Evolutionary conservation across 2,329 filamentous ascomycete species (phyloP), one percentile per base, ranked within the genome.

Genomic region (Colletotrichum kahawae): DNA sequence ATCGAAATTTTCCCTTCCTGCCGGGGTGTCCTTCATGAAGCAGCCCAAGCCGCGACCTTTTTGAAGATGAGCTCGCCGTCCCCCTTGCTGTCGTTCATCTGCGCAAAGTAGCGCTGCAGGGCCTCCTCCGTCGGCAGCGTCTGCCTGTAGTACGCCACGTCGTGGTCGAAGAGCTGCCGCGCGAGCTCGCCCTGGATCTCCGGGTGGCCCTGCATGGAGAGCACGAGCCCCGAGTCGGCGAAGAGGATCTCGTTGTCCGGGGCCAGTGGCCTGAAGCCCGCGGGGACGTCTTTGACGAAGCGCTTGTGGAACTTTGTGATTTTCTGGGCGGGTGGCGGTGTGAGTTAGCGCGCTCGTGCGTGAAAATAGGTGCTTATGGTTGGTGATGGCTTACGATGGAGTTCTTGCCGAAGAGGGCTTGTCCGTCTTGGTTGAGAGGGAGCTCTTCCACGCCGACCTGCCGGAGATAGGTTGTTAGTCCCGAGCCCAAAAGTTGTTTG

Each of bases 241-340:
- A 51, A 7, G 3, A 75, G 43, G 7, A 75, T 67, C 24, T 75
- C 72, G 27, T 75, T 75, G 21, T 75, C 69, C 2, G 33, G 33
- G 1, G 72, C 72, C 27, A 75, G 21, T 3, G 56, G 43, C 29
- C 59, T 67, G 72, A 75, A 75, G 43, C 72, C 69, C 7, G 10
- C 43, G 9, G 72, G 72, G 4, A 38, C 72, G 14, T 67, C 43
- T 18, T 64, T 71, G 14, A 75, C 69, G 54, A 75, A 75, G 12
- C 72, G 69, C 34, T 59, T 75, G 57, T 75, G 72, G 34, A 75
- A 75, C 24, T 72, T 75, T 24, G 72, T 72, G 34, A 72, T 64
- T 68, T 75, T 72, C 69, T 75, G 2, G 9, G 13, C 2, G 9
- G 18, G 16, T 21, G 24, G 18, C 3, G 18, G 62, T 12, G 43